Percentiles rank a stretch among this genome's conserved stretches.
Conservation (phyloP, 805 yeast genomes). For the Kazachstania africana region DNA sequence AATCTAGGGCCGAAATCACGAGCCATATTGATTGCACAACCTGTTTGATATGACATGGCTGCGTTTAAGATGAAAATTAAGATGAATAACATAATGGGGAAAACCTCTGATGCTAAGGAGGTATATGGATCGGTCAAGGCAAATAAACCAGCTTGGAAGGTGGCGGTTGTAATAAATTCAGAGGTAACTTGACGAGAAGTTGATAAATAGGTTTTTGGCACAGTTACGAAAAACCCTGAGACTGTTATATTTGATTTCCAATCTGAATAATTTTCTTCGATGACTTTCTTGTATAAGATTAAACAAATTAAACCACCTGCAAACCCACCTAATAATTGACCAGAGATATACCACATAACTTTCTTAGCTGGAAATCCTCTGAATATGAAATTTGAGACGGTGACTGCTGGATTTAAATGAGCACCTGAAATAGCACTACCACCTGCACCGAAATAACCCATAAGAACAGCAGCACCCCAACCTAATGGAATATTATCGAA, state of each 20-base stretch:
- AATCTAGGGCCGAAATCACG: slow-evolving; percentile 46
- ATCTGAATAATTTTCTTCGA: slow-evolving; percentile 15
- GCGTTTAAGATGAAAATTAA: slow-evolving; percentile 36
- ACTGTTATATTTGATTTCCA: slow-evolving; percentile 17
- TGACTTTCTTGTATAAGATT: slow-evolving; percentile 31
- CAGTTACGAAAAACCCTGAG: slow-evolving; percentile 37
- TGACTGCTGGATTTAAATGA: slow-evolving; percentile 44
- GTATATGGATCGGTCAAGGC: slow-evolving; percentile 42
- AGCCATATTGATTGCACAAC: slow-evolving; percentile 42
- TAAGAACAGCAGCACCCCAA: slow-evolving; percentile 44
- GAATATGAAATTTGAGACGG: slow-evolving; percentile 34
- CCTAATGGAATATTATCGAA: slow-evolving; percentile 32
- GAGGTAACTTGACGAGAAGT: slow-evolving; percentile 36
- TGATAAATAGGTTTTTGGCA: slow-evolving; percentile 31
- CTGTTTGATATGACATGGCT: slow-evolving; percentile 41
- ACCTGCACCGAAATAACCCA: slow-evolving; percentile 39
- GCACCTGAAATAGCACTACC: slow-evolving; percentile 42
- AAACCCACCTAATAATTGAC: slow-evolving; percentile 39
- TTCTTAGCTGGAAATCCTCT: slow-evolving; percentile 41
- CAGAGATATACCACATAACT: slow-evolving; percentile 32
- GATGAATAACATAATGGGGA: slow-evolving; percentile 37
- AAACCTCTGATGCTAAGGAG: slow-evolving; percentile 33
- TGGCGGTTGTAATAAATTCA: slow-evolving; percentile 35
- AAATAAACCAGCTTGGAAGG: slow-evolving; percentile 36
- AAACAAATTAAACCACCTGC: slow-evolving; percentile 35